A percentile compares a stretch with the other conserved stretches of the same genome.
Evolutionary conservation across 2,329 filamentous ascomycete genomes (phyloP).

Genomic region (Colletotrichum agaves): DNA sequence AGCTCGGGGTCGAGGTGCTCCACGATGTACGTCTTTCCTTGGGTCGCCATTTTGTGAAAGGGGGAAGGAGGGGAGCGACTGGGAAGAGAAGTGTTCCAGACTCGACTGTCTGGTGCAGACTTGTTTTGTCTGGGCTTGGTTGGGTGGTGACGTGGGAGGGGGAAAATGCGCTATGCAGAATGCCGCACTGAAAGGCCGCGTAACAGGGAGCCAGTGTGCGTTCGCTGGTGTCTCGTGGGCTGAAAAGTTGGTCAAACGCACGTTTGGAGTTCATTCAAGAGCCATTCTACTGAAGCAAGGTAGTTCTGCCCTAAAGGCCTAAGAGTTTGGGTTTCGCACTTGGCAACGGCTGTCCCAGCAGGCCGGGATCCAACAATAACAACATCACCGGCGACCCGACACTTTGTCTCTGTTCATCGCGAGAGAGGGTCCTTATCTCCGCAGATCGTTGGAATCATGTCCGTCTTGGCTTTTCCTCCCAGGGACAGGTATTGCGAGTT

Average conservation of each 20-base stretch:
- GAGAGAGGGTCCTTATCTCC: neutral
- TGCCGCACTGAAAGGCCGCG: constrained; percentile 19
- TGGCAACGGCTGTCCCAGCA: constrained; percentile 25
- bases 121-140: neutral
- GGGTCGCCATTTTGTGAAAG: constrained; percentile 7
- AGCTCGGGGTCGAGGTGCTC: constrained; percentile 97
- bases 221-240: constrained; percentile 11
- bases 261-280: constrained; percentile 26
- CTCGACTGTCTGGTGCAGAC: neutral
- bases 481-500: neutral
- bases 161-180: neutral
- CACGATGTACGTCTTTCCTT: constrained; percentile 84
- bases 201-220: constrained; percentile 18
- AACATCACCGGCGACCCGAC: neutral
- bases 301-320: constrained; percentile 18
- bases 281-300: too few species aligned
- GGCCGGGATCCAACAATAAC: neutral
- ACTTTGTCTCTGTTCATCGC: too few species aligned
- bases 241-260: constrained; percentile 31
- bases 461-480: constrained; percentile 13
- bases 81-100: neutral
- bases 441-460: neutral
- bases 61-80: neutral
- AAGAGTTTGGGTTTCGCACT: neutral
- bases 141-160: neutral